A percentile compares a stretch with the other conserved stretches of the same genome.
phyloP scores from a whole-genome alignment of 495 filamentous ascomycete species.

The Sphaerosporella brunnea region DNA sequence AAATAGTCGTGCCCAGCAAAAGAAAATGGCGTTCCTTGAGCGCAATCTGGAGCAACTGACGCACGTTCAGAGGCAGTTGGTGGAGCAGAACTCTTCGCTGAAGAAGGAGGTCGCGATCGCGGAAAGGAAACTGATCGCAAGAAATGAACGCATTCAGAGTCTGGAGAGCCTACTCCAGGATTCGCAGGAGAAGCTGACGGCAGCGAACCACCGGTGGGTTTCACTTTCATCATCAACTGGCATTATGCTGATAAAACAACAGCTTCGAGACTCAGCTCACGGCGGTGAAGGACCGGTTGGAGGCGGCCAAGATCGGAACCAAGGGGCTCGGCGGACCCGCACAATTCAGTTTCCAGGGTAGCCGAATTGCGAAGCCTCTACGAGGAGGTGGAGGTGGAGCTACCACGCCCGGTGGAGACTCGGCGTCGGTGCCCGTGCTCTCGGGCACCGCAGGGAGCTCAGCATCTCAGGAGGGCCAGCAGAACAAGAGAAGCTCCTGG shows the following conservation, averaged over 20 bases:
- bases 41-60: constrained; percentile 95
- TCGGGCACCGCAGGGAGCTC: constrained; percentile 27
- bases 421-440: constrained; percentile 35
- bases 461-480: constrained; percentile 21
- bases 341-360: constrained; percentile 60
- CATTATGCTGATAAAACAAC: constrained; percentile 19
- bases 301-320: constrained; percentile 82
- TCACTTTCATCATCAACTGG: constrained; percentile 1
- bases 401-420: constrained; percentile 25
- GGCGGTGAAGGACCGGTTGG: constrained; percentile 90
- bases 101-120: constrained; percentile 99
- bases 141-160: constrained; percentile 90
- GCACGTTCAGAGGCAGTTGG: constrained; percentile 87
- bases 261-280: constrained; percentile 96
- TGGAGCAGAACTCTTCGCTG: constrained; percentile 86
- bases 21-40: constrained; percentile 99
- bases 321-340: constrained; percentile 53
- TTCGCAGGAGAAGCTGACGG: constrained; percentile 89
- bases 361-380: constrained; percentile 90
- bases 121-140: constrained; percentile 84
- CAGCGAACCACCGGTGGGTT: constrained; percentile 83
- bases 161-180: constrained; percentile 84
- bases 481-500: constrained; percentile 23
- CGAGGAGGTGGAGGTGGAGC: constrained; percentile 56
- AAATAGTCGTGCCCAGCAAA: constrained; percentile 95